Base-by-base conservation (phyloP, 129 eudicot species). In the Ambrosia artemisiifolia region DNA sequence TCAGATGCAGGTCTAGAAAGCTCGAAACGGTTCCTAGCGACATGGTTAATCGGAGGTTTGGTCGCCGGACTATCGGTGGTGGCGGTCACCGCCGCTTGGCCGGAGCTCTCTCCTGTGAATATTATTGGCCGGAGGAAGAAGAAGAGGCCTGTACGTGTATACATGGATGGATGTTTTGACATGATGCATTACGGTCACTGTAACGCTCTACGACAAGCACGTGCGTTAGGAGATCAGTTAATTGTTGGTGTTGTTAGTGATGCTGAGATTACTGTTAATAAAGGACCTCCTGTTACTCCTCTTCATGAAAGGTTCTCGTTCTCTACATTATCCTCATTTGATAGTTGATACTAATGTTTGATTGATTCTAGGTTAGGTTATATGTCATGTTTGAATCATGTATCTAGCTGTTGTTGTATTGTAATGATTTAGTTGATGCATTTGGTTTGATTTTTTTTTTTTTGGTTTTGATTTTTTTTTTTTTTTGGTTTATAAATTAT, bases 121-220 rank as follows among this genome's bases (percentile, higher is more conserved):
- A 61, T 68, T n/a, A 59, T 80, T 8, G 57, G 71, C n/a, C 74
- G 33, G 48, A 83, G 71, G 83, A 89, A 84, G 90, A 91, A 88
- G 78, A 94, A 81, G 76, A 80, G 84, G 40, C 97, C 99, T 2
- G 64, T 90, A 7, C 81, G 99, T 73, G 99, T 94, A n/a, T 94
- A 94, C 75, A 94, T 94, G 99, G 99, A 94, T 61, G 99, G 99
- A 0, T 94, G 99, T 74, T 94, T 94, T 59, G 99, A 94, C 65
- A 94, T 94, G 99, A 94, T 94, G 99, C 99, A 94, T 77, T 94
- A 94, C 69, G 99, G 99, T 47, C 99, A 94, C 69, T 94, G 99
- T 66, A 94, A 94, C 78, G 99, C 99, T 36, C 92, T 94, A 20
- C 96, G 99, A 6, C 99, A 94, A 75, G 99, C 99, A 2, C 87